Base-by-base conservation (phyloP, 768 basidiomycete genomes). In the Leccinum disarticulatum region DNA sequence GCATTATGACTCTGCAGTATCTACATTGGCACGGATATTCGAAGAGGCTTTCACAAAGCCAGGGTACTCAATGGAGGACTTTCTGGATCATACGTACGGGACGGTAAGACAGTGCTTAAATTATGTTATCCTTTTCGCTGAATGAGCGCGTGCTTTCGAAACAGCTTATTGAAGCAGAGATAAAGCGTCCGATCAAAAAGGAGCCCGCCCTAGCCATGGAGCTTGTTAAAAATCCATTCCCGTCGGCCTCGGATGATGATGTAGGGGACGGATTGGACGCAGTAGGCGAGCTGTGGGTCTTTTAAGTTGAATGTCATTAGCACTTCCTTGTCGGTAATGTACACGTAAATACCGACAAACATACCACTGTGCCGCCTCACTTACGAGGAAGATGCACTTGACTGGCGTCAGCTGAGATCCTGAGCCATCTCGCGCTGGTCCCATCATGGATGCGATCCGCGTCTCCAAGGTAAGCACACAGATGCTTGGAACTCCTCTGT, bases 11-110 rank as follows among this genome's bases (percentile, higher is more conserved):
- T 77, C 90, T 1, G 83, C 86, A 1, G 89, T 96, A n/a, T 86
- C 91, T n/a, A 92, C 92, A 0, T 73, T 98, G 50, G 87, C 86
- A 30, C 88, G 88, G 68, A 87, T 99, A 56, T 92, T 97, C 65
- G 81, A 81, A 13, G 94, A 95, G 70, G 88, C 90, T 5, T 97
- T 99, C 76, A 98, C 93, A n/a, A 98, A 96, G 69, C 92, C 88
- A 17, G 81, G 80, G 36, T 98, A 95, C 73, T 78, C 85, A 14
- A 84, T 97, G 85, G 96, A 98, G 65, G 96, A 98, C 70, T 99
- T 98, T 73, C 73, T 98, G 70, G 97, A 98, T 72, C 96, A 98
- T 70, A 90, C 91, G 3, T 94, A 93, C 67, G 82, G 80, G 41
- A 93, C 92, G 64, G 92, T 94, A 66, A 56, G 86, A 73, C 38